These are phyloP conservation scores for Plenodomus tracheiphilus DNA, from an alignment of 2,329 filamentous ascomycete species.

Conservation along the genomic window DNA sequence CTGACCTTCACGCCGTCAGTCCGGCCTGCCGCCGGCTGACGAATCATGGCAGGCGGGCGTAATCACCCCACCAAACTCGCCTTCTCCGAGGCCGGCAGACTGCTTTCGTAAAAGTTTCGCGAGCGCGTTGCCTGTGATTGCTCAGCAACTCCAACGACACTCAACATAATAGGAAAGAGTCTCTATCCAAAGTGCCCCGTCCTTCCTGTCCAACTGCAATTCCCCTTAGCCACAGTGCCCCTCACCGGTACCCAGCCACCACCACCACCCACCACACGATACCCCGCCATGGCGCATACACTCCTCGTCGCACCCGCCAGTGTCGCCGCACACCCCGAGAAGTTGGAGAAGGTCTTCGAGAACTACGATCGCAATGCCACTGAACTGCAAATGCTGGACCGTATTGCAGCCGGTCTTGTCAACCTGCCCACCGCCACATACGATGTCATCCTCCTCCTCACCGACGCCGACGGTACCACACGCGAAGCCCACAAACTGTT, in stretches of 20 bases:
- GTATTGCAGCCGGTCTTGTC: constrained; percentile 79
- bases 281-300: constrained; percentile 57
- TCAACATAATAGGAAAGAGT: background rate
- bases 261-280: constrained; percentile 1
- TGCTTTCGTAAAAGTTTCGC: constrained; percentile 29
- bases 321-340: constrained; percentile 80
- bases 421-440: constrained; percentile 77
- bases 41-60: constrained; percentile 7
- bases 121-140: constrained; percentile 18
- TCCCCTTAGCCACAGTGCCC: background rate
- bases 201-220: background rate
- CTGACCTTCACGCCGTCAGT: constrained; percentile 6
- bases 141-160: constrained; percentile 5
- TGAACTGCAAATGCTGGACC: constrained; percentile 97
- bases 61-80: constrained; percentile 18
- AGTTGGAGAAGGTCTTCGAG: constrained; percentile 70
- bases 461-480: constrained; percentile 69
- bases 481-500: constrained; percentile 68
- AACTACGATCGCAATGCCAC: constrained; percentile 74
- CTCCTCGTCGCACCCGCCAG: constrained; percentile 90
- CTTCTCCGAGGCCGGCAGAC: constrained; percentile 35
- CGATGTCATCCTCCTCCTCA: constrained; percentile 81
- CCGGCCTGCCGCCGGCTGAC: constrained; percentile 6
- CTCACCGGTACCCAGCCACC: constrained; percentile 1
- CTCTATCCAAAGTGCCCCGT: background rate